Base-by-base conservation (phyloP, 331 rosid genomes). In the Stylosanthes scabra region DNA sequence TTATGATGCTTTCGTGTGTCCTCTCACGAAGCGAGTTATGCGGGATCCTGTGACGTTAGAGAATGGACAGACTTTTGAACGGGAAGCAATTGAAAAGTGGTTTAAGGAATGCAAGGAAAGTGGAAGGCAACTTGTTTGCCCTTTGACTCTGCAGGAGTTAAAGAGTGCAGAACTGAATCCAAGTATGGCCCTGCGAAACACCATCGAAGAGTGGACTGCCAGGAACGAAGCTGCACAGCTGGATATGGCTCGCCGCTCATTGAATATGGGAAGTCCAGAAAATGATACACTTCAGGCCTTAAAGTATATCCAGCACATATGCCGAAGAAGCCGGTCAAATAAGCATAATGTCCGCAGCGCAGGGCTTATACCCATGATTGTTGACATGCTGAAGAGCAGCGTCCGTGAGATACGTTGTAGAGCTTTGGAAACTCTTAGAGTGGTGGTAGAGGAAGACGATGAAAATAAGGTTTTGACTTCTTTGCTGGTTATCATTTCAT, bases 171-270 rank as follows among this genome's bases (percentile, higher is more conserved):
- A 87, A 34, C 75, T 95, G 83, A 95, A 95, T 82, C 93, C 99
- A 54, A 95, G 99, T 79, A 88, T 90, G 74, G 99, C 99, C 70
- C 67, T 95, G 85, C 89, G 97, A 12, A 90, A 95, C 93, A 95
- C 99, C 76, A 92, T 95, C 69, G 99, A 95, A 81, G 99, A 95
- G 85, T 95, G 99, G 99, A 95, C 83, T 82, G 83, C 97, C 7
- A 95, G 99, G 86, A 95, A 95, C 74, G 97, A 90, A 83, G 88
- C 96, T 68, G 97, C 88, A 66, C 97, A 95, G 91, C 89, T 95
- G 73, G 99, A 95, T 74, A 80, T 85, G 85, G 96, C 97, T 82
- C 87, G 97, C 51, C 87, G 84, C 47, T 84, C 96, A 2, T 77
- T 95, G 75, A 91, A 87, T 80, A 57, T 77, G 77, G 90, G 79